Evolutionary conservation across 805 yeast species (phyloP).

Genomic region (Blastobotrys terrestris): DNA sequence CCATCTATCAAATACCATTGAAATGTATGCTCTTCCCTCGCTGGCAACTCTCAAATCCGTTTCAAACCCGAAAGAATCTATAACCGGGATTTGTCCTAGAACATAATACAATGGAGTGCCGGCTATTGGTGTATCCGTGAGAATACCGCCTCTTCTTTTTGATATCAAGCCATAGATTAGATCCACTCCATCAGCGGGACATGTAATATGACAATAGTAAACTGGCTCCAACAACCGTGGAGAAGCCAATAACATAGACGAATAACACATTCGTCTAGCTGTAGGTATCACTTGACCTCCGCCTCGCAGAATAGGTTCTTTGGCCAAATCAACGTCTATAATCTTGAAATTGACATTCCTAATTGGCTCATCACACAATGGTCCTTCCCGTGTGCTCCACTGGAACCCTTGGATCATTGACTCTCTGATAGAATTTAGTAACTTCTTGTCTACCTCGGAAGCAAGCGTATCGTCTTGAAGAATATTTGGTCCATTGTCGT

Average conservation of each 20-base stretch:
- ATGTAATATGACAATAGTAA: conserved; percentile 53
- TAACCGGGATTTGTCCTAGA: conserved; percentile 69
- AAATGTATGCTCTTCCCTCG: conserved; percentile 71
- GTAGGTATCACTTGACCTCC: conserved; percentile 75
- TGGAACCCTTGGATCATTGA: conserved; percentile 70
- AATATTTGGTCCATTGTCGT: conserved; percentile 46
- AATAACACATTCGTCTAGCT: conserved; percentile 75
- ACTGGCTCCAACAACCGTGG: conserved; percentile 83
- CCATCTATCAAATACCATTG: conserved; percentile 66
- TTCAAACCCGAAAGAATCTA: conserved; percentile 86
- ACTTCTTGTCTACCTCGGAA: conserved; percentile 57
- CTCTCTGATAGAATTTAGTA: conserved; percentile 42
- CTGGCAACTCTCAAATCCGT: conserved; percentile 75
- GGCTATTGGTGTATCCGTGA: conserved; percentile 48
- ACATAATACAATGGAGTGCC: conserved; percentile 66
- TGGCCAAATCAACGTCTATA: conserved; percentile 50
- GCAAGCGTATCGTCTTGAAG: conserved; percentile 67
- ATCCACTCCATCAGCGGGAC: conserved; percentile 43
- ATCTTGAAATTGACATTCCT: conserved; percentile 65
- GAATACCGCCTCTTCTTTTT: conserved; percentile 63
- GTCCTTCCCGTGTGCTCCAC: conserved; percentile 84
- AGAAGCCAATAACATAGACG: conserved; percentile 68
- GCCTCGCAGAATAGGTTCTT: conserved; percentile 43
- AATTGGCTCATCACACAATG: conserved; percentile 82
- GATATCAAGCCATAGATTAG: conserved; percentile 47